Evolutionary conservation across 768 basidiomycete genomes (phyloP).

Genomic region (Tephrocybe sp.): DNA sequence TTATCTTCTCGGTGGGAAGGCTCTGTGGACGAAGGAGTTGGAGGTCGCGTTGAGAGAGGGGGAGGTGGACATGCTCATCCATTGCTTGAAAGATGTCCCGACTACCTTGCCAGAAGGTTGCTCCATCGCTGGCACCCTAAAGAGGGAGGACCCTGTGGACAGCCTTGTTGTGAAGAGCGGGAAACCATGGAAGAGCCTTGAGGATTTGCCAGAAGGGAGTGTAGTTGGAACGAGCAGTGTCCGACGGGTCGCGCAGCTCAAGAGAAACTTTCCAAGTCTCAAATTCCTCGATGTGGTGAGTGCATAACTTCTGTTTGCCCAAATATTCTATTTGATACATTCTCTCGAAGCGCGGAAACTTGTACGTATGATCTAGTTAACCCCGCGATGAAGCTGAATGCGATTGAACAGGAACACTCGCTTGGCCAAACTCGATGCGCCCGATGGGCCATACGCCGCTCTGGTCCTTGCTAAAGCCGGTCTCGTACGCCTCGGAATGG

Average conservation of each 20-base stretch:
- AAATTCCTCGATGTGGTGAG: constrained; percentile 88
- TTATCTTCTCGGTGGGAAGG: constrained; percentile 88
- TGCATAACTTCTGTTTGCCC: constrained; percentile 17
- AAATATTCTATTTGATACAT: background rate
- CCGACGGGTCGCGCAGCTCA: constrained; percentile 86
- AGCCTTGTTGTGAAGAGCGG: constrained; percentile 85
- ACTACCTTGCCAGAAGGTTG: constrained; percentile 85
- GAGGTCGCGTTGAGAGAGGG: constrained; percentile 77
- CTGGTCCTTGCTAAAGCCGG: constrained; percentile 94
- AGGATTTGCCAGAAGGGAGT: constrained; percentile 83
- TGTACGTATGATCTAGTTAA: constrained; percentile 50
- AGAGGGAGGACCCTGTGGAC: constrained; percentile 89
- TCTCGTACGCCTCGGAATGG: constrained; percentile 76
- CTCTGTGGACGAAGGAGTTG: constrained; percentile 95
- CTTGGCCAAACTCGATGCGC: constrained; percentile 85
- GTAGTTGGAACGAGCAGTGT: constrained; percentile 97
- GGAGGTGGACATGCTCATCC: constrained; percentile 88
- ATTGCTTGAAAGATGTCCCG: constrained; percentile 92
- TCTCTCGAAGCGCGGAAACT: constrained; percentile 69
- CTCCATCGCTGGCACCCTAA: constrained; percentile 78
- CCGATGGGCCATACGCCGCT: constrained; percentile 77
- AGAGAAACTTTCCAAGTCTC: constrained; percentile 71
- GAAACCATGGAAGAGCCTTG: constrained; percentile 61
- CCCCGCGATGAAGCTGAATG: constrained; percentile 10
- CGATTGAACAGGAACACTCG: constrained; percentile 72